Evolutionary conservation across 495 filamentous ascomycete species (phyloP), one percentile per base, ranked within the genome.

Genomic region (Ramalina peruviana): DNA sequence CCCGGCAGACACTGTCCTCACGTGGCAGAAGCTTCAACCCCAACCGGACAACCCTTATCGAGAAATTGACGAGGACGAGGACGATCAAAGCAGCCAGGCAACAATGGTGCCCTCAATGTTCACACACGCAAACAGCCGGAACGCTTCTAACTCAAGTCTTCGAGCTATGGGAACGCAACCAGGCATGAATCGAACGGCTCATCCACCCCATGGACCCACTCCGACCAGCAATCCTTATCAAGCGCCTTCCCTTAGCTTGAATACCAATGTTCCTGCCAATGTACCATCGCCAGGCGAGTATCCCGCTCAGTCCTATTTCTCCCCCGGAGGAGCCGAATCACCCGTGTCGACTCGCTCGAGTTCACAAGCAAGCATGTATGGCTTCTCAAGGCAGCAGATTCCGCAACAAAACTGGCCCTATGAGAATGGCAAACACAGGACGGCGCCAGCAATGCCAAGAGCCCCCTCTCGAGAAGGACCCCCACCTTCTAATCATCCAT

Each of bases 281-380:
- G 76, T 60, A 60, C 67, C 65, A 61, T 71, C 73, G 48, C 66
- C 81, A 23, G 62, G 62, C 41, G 75, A 80, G 50, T 64, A 71
- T 49, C 60, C 67, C 51, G 72, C 73, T 23, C 79, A 83, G 43
- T 95, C 88, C 7, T 96, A 95, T 62, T 98, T 98, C 63, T 96
- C 90, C 1, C 92, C 92, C 1, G 75, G 79, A 10, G 30, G 30
- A 48, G 76, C 74, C 12, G 88, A 96, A 50, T 89, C 88, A 1
- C 88, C 92, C 17, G 76, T 73, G 12, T 93, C 87, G 2, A 83
- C 83, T 6, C 77, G 89, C 42, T 87, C 86, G 7, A 94, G 84
- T 65, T 92, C 86, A 47, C 76, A 79, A 43, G 76, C 78, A 3
- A 72, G 72, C 33, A 73, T 76, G 52, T 89, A 83, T 58, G 78